phyloP scores from a whole-genome alignment of 2,329 filamentous ascomycete genomes.

The Dactylellina sp. region DNA sequence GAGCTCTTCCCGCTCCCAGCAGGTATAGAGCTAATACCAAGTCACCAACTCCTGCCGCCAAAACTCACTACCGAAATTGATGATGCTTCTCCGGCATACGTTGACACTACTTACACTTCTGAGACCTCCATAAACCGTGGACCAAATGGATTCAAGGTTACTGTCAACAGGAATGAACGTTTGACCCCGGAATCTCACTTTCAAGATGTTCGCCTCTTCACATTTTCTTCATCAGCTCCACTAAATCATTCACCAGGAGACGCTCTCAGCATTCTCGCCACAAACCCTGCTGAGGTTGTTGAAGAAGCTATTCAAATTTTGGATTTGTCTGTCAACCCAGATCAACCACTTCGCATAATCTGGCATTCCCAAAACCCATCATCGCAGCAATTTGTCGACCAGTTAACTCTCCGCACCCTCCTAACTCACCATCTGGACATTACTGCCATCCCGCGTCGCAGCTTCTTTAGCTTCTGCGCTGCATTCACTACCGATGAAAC shows the following conservation, averaged over 20 bases:
- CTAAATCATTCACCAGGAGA: constrained; percentile 77
- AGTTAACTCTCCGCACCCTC: constrained; percentile 76
- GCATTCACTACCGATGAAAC: constrained; percentile 78
- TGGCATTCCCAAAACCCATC: constrained; percentile 61
- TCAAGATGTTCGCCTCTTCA: constrained; percentile 91
- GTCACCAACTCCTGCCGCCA: constrained; percentile 78
- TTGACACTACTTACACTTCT: constrained; percentile 11
- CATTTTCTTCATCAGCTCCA: constrained; percentile 67
- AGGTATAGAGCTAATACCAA: constrained; percentile 76
- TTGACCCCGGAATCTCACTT: constrained; percentile 82
- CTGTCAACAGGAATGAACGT: constrained; percentile 74
- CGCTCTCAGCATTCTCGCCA: constrained; percentile 83
- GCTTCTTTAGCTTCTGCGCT: constrained; percentile 82
- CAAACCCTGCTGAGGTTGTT: constrained; percentile 87
- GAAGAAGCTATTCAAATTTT: constrained; percentile 80
- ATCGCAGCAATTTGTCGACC: constrained; percentile 59
- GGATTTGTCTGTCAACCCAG: constrained; percentile 80
- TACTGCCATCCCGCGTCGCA: constrained; percentile 85
- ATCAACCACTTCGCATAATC: constrained; percentile 70
- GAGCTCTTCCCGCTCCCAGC: constrained; percentile 76
- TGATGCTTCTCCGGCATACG: constrained; percentile 39
- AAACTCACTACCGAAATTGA: constrained; percentile 73
- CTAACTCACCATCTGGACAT: constrained; percentile 88
- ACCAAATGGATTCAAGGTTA: constrained; percentile 65
- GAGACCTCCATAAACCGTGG: constrained; percentile 46